Conservation (phyloP, 331 rosid species). For the Arachis monticola region DNA sequence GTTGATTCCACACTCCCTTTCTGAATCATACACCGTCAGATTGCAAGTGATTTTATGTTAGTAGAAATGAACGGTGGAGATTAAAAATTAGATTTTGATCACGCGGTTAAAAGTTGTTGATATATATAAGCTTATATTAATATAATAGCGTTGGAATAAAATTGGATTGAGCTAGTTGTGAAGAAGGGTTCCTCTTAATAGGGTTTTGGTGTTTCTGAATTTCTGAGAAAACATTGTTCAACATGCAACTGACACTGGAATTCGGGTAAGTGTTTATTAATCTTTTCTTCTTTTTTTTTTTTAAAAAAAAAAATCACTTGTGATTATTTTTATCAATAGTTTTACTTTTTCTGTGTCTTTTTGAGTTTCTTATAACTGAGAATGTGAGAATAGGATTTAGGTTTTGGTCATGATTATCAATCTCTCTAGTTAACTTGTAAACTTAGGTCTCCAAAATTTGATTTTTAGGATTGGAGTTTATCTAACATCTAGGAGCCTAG, state of each 20-base stretch:
- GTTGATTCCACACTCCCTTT: conserved; percentile 31
- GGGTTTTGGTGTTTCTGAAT: conserved; percentile 41
- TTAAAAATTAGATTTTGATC: not conserved
- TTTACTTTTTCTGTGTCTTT: not conserved
- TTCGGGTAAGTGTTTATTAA: conserved; percentile 61
- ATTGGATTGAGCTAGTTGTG: no score
- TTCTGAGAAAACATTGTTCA: conserved; percentile 32
- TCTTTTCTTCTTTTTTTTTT: not conserved
- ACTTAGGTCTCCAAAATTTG: no score
- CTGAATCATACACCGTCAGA: conserved; percentile 1
- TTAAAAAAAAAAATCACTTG: not conserved
- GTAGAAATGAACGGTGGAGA: not conserved
- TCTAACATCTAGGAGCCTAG: no score
- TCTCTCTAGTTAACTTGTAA: no score
- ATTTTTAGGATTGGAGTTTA: no score
- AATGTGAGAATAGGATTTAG: not conserved
- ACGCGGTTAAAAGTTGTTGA: conserved; percentile 4
- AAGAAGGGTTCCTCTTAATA: not conserved
- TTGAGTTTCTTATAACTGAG: not conserved
- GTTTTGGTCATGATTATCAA: not conserved
- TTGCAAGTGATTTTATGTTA: not conserved
- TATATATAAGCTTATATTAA: not conserved
- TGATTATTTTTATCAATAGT: not conserved
- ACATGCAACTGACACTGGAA: conserved; percentile 80
- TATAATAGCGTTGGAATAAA: conserved; percentile 4